Base-by-base conservation (phyloP, 495 filamentous ascomycete genomes). In the Massariosphaeria phaeospora region DNA sequence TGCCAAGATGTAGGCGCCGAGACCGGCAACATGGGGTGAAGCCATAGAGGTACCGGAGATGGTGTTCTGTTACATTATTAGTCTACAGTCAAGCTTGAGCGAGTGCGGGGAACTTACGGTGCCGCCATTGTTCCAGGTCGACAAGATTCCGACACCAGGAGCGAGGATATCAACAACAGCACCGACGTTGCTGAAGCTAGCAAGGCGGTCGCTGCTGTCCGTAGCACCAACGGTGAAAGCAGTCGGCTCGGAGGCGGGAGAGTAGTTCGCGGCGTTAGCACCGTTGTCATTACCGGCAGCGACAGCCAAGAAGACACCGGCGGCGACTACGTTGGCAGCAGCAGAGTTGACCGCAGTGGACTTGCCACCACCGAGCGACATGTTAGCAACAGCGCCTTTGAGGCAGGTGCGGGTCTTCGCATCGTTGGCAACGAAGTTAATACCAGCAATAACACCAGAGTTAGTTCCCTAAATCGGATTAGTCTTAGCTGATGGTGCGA, bases 1-100 rank as follows among this genome's bases (percentile, higher is more conserved):
- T 13, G 3, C 52, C 8, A 57, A 24, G 36, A 64, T 38, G 41
- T 64, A 61, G 35, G 57, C 69, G 20, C 70, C 74, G 35, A 81
- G 67, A 41, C 83, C 83, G 9, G 75, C 72, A 43, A 84, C 73
- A 56, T 86, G 82, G 11, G 82, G 83, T 15, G 77, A 75, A 18
- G 82, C 76, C 76, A 80, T 81, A 11, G 73, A 76, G 72, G 84
- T 86, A 44, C 82, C 84, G 12, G 76, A 79, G 59, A 84, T 77
- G 51, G 70, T 72, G 66, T 77, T 75, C 38, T 47, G 20, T 18
- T 8, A n/a, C 13, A 18, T 41, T 11, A 34, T 10, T 27, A 21
- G 2, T 18, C 15, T 17, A 18, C 27, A 25, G 27, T 11, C 3
- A n/a, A 30, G n/a, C 1, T 31, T 1, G n/a, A 18, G 40, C 15